Percentiles rank a stretch among this genome's conserved stretches.
Evolutionary conservation across 2,329 filamentous ascomycete genomes (phyloP).

Genomic region (Celoporthe dispersa): DNA sequence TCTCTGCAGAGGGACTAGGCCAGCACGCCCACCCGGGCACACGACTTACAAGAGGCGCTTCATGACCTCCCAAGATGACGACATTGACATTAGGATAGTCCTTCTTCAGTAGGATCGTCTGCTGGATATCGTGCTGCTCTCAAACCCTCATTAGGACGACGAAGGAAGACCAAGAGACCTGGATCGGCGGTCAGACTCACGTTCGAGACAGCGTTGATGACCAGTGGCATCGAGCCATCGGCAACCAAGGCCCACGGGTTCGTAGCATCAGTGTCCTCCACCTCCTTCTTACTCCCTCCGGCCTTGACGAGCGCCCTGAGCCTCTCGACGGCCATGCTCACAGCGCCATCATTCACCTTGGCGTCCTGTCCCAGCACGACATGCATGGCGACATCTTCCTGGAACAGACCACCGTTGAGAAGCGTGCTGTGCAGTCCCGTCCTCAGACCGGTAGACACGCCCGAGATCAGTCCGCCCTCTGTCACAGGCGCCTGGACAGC

Average conservation of each 20-base stretch:
- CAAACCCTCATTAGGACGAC: constrained; percentile 11
- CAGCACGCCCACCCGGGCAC: not conserved
- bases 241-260: constrained; percentile 43
- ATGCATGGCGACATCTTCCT: constrained; percentile 49
- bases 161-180: not conserved
- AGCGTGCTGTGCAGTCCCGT: constrained; percentile 43
- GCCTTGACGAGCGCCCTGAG: constrained; percentile 43
- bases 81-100: constrained; percentile 41
- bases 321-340: constrained; percentile 37
- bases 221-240: constrained; percentile 44
- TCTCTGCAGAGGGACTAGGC: no score
- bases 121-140: constrained; percentile 45
- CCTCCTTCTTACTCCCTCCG: constrained; percentile 39
- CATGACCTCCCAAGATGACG: constrained; percentile 45
- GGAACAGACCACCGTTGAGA: constrained; percentile 47
- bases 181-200: constrained; percentile 30
- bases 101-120: constrained; percentile 45
- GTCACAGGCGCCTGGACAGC: constrained; percentile 45
- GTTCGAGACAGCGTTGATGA: constrained; percentile 46
- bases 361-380: constrained; percentile 43
- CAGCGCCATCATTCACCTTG: constrained; percentile 35
- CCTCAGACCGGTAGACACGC: constrained; percentile 48
- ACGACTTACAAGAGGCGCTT: constrained; percentile 42
- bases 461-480: constrained; percentile 40
- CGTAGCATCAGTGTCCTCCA: constrained; percentile 9